Conservation (phyloP, 1,284 basidiomycete genomes). For the Clitocybe nebularis region DNA sequence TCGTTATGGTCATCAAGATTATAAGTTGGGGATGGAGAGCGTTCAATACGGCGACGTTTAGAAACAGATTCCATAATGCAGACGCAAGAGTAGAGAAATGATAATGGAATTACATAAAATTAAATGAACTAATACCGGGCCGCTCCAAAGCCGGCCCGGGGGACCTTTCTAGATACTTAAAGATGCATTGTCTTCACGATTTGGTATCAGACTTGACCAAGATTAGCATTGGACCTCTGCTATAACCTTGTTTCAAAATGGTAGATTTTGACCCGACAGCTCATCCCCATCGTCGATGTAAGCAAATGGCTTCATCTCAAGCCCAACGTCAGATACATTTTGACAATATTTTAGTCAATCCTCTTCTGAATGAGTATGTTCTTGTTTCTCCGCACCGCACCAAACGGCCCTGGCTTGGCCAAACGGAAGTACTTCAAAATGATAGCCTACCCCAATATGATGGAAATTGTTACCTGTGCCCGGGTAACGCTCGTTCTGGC, state of each 20-base stretch:
- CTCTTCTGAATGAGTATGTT: slow-evolving; percentile 74
- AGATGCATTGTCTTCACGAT: no score
- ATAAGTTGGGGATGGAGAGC: slow-evolving; percentile 61
- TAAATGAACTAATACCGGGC: no score
- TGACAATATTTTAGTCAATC: slow-evolving; percentile 53
- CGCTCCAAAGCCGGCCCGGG: no score
- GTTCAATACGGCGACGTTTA: slow-evolving; percentile 47
- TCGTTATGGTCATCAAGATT: slow-evolving; percentile 63
- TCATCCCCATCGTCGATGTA: slow-evolving; percentile 73
- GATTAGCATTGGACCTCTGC: no score
- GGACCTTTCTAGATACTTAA: no score
- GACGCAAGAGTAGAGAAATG: no score
- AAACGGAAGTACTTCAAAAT: slow-evolving; percentile 66
- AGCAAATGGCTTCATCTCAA: slow-evolving; percentile 23
- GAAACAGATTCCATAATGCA: background rate
- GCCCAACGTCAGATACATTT: slow-evolving; percentile 5
- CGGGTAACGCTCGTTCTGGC: slow-evolving; percentile 79
- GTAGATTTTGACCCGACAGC: slow-evolving; percentile 56
- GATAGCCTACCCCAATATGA: slow-evolving; percentile 67
- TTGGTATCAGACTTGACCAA: no score
- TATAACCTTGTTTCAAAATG: no score
- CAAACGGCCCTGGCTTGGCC: slow-evolving; percentile 83
- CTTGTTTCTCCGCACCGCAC: slow-evolving; percentile 84
- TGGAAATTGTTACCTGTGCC: slow-evolving; percentile 85
- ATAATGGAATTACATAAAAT: no score